Percentiles rank a stretch among this genome's conserved stretches.
These are phyloP conservation scores for Fusarium pininemorale DNA, from an alignment of 2,329 filamentous ascomycete genomes.

Conservation along the genomic window DNA sequence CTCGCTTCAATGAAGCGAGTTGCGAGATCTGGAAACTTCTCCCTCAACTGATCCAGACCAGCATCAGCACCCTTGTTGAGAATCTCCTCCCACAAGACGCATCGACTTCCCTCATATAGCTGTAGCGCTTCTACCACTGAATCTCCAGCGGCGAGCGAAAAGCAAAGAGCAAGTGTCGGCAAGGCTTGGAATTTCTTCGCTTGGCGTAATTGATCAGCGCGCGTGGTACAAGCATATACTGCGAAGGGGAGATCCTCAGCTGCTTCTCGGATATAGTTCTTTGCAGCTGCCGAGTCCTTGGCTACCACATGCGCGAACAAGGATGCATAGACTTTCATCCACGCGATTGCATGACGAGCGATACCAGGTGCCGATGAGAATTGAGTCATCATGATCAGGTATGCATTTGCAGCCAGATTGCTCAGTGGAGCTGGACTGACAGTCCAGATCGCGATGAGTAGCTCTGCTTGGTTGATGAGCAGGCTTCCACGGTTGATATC, in stretches of 20 bases:
- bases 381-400: background rate
- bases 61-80: background rate
- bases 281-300: background rate
- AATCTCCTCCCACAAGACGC: background rate
- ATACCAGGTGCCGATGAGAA: background rate
- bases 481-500: background rate
- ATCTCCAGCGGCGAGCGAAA: background rate
- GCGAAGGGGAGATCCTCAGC: background rate
- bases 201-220: background rate
- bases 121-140: background rate
- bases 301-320: background rate
- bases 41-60: background rate
- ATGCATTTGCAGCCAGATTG: background rate
- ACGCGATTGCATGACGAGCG: background rate
- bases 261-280: background rate
- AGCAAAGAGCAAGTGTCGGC: background rate
- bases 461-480: background rate
- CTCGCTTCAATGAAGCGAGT: background rate
- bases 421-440: background rate
- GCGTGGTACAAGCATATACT: background rate
- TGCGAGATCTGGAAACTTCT: background rate
- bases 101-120: background rate
- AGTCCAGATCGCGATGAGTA: background rate
- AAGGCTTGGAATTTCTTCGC: background rate
- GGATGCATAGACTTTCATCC: background rate